Base-by-base conservation (phyloP, 306 rosid species). In the Prunus fruticosa region DNA sequence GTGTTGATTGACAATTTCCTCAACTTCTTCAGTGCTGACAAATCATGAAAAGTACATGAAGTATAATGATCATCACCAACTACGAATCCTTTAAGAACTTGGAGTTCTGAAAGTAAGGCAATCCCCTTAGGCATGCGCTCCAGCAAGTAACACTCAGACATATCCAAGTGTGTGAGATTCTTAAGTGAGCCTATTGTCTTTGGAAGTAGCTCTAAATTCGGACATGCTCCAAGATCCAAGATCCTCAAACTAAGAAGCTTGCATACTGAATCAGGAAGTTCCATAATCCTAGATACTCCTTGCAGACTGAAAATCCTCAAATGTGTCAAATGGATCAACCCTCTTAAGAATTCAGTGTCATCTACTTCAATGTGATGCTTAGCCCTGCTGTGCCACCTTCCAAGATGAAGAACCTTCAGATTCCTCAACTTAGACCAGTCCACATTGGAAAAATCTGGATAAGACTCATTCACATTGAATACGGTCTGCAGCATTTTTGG, bases 141-240 rank as follows among this genome's bases (percentile, higher is more conserved):
- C 23, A 84, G 74, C 76, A 81, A 27, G 61, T 73, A 78, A 73
- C 88, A 84, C 5, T 79, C 83, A 0, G 88, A 81, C 43, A 84
- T 54, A 67, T 84, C 85, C 65, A 84, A 60, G 67, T 84, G 85
- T 4, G 79, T 81, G 9, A 84, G 83, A 19, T 20, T 74, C n/a
- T 58, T 71, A n/a, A 84, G 72, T 4, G 13, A 50, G 2, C 69
- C 51, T 25, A 78, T 78, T 1, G 32, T 38, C 8, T 20, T 10
- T 0, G 89, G 89, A 23, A 82, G 57, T 30, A 5, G 57, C 63
- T 85, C 82, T 10, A 85, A 72, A 78, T 72, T 77, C 78, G 72
- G 81, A 58, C 82, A 82, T 38, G 81, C 72, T 65, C 74, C 61
- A 20, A 82, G 73, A 76, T 82, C 85, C 54, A 81, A 65, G 52